Evolutionary conservation across 768 basidiomycete species (phyloP).

Genomic region (Daedaleopsis nitida): DNA sequence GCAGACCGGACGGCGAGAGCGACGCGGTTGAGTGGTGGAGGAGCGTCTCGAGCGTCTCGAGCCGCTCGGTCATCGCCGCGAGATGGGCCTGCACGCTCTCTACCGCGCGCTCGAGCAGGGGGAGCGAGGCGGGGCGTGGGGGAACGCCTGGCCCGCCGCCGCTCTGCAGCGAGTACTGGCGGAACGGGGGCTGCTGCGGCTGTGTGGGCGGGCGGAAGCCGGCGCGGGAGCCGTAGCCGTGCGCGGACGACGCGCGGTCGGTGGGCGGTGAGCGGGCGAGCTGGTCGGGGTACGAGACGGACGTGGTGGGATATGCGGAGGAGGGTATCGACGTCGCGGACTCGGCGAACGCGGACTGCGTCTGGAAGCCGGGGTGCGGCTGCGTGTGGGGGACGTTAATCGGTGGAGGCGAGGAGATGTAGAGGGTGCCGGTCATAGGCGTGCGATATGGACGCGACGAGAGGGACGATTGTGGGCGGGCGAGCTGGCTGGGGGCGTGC

Average conservation of each 20-base stretch:
- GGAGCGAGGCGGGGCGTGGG: slow-evolving; percentile 41
- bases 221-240: slow-evolving; percentile 8
- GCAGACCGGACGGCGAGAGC: slow-evolving; percentile 34
- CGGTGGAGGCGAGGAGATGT: slow-evolving; percentile 46
- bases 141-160: slow-evolving; percentile 3
- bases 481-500: slow-evolving; percentile 40
- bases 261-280: slow-evolving; percentile 19
- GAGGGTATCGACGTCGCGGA: slow-evolving; percentile 42
- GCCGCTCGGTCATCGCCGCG: slow-evolving; percentile 77
- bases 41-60: slow-evolving; percentile 53
- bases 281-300: slow-evolving; percentile 20
- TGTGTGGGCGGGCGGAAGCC: slow-evolving; percentile 17
- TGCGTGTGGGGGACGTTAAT: slow-evolving; percentile 60
- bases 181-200: slow-evolving; percentile 22
- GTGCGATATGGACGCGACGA: slow-evolving; percentile 81
- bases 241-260: slow-evolving; percentile 5
- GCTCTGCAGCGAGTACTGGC: slow-evolving; percentile 20
- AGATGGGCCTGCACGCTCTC: slow-evolving; percentile 82
- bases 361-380: slow-evolving; percentile 70
- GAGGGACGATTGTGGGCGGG: slow-evolving; percentile 74
- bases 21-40: slow-evolving; percentile 32
- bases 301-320: slow-evolving; percentile 35
- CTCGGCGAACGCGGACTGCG: slow-evolving; percentile 70
- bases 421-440: slow-evolving; percentile 60
- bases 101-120: slow-evolving; percentile 71